A percentile compares a stretch with the other conserved stretches of the same genome.
phyloP scores from a whole-genome alignment of 176 grass and related monocot genomes.

The Avena sativa region DNA sequence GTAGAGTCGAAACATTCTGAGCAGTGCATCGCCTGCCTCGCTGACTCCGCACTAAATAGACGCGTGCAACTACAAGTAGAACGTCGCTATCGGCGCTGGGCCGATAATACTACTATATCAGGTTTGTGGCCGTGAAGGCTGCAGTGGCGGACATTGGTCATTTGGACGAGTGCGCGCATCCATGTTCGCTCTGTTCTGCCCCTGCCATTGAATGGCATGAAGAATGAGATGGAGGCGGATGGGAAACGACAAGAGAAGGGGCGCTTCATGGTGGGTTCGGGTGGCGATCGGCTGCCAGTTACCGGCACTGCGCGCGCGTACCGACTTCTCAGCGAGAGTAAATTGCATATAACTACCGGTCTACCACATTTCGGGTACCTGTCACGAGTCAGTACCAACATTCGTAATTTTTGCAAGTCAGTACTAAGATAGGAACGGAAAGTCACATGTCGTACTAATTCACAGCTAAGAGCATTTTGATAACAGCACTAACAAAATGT shows the following conservation, averaged over 20 bases:
- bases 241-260: background rate
- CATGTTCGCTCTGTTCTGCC: background rate
- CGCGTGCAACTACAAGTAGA: background rate
- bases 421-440: too few relatives aligned
- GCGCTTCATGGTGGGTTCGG: background rate
- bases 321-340: too few relatives aligned
- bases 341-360: too few relatives aligned
- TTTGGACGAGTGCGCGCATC: background rate
- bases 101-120: background rate
- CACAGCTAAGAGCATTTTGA: too few relatives aligned
- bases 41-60: constrained; percentile 11
- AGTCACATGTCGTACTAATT: too few relatives aligned
- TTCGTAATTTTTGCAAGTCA: too few relatives aligned
- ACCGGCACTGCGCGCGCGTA: too few relatives aligned
- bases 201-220: constrained; percentile 44
- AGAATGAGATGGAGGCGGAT: background rate
- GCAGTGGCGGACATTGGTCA: background rate
- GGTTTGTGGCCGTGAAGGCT: background rate
- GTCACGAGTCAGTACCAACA: too few relatives aligned
- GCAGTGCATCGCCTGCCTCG: background rate
- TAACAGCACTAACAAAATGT: too few relatives aligned
- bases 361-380: too few relatives aligned
- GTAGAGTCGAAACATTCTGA: background rate
- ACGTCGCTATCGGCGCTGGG: background rate
- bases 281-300: too few relatives aligned